Evolutionary conservation across 2,329 filamentous ascomycete genomes (phyloP).

Genomic region (Madurella fahalii): DNA sequence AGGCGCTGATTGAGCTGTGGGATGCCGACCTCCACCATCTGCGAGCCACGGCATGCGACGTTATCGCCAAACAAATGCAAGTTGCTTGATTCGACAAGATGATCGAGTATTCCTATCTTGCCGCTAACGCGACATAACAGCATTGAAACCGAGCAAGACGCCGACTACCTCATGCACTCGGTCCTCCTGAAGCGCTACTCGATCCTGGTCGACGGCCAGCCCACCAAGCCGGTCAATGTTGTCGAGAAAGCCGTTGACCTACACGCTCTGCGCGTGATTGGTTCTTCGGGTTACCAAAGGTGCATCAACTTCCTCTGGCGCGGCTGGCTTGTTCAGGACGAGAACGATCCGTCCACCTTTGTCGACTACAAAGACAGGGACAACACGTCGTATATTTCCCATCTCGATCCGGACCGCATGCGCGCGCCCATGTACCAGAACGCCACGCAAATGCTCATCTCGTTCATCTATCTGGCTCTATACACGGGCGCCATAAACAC

Average conservation of each 20-base stretch:
- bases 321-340: constrained; percentile 95
- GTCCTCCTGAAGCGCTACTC: constrained; percentile 87
- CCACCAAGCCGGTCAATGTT: constrained; percentile 76
- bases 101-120: background rate
- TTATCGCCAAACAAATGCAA: constrained; percentile 77
- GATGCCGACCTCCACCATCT: constrained; percentile 80
- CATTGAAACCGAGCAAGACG: constrained; percentile 82
- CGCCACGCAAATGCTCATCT: constrained; percentile 78
- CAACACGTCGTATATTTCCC: constrained; percentile 70
- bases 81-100: constrained; percentile 18
- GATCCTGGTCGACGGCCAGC: constrained; percentile 65
- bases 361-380: constrained; percentile 81
- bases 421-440: constrained; percentile 91
- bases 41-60: constrained; percentile 78
- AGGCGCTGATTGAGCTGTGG: constrained; percentile 81
- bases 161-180: constrained; percentile 71
- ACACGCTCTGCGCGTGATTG: constrained; percentile 83
- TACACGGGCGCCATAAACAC: constrained; percentile 94
- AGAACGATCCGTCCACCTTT: constrained; percentile 84
- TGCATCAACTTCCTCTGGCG: constrained; percentile 91
- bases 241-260: constrained; percentile 92
- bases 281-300: constrained; percentile 91
- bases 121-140: constrained; percentile 35
- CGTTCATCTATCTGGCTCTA: constrained; percentile 74
- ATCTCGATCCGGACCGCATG: constrained; percentile 94